Conservation (phyloP, 345 rosid genomes). For the Citrus reticulata region DNA sequence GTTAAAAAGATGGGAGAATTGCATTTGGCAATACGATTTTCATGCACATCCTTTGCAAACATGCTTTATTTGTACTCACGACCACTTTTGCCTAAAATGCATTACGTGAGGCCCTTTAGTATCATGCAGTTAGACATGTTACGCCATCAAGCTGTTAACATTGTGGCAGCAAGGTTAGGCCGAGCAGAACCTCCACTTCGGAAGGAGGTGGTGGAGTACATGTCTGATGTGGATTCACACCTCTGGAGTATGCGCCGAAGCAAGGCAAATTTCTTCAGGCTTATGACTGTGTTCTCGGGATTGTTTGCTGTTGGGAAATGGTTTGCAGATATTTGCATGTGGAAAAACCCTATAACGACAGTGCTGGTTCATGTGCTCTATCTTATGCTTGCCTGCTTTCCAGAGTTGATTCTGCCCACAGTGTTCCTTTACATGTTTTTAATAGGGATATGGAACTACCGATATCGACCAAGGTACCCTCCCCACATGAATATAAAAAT, state of each 20-base stretch:
- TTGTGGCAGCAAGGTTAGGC: conserved; percentile 75
- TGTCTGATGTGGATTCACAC: conserved; percentile 92
- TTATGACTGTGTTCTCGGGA: conserved; percentile 78
- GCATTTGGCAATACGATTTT: conserved; percentile 83
- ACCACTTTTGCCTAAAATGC: conserved; percentile 96
- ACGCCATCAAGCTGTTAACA: conserved; percentile 77
- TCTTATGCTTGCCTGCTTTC: conserved; percentile 82
- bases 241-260: conserved; percentile 98
- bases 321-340: conserved; percentile 77
- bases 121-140: conserved; percentile 88
- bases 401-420: conserved; percentile 87
- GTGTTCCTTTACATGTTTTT: conserved; percentile 86
- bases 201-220: conserved; percentile 91
- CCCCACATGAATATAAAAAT: conserved; percentile 96
- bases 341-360: conserved; percentile 88
- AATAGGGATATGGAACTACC: conserved; percentile 89
- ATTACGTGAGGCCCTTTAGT: conserved; percentile 73
- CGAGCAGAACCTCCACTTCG: conserved; percentile 94
- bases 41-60: conserved; percentile 73
- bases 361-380: conserved; percentile 83
- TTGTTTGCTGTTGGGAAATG: conserved; percentile 76
- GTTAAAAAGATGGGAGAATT: conserved; percentile 97
- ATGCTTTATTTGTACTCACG: conserved; percentile 82
- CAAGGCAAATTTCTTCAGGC: conserved; percentile 87
- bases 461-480: conserved; percentile 89